phyloP scores from a whole-genome alignment of 345 rosid species.

The Physaria fendleri region DNA sequence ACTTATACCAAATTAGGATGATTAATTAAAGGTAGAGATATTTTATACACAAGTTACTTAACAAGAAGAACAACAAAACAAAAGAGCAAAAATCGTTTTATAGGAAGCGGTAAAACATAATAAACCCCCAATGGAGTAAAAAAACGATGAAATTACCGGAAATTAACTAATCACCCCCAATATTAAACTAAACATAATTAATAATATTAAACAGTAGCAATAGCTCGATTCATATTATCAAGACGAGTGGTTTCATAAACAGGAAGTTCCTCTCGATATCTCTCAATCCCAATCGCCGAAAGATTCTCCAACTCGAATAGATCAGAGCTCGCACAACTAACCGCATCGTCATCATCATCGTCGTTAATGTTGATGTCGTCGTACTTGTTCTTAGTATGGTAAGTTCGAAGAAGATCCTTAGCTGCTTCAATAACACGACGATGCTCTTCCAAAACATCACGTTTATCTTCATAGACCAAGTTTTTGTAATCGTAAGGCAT shows the following conservation, averaged over 20 bases:
- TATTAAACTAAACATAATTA: conserved; percentile 38
- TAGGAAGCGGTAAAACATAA: conserved; percentile 14
- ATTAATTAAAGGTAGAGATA: neutral
- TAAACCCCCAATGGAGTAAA: neutral
- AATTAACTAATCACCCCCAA: conserved; percentile 47
- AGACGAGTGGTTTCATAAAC: conserved; percentile 90
- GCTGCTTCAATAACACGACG: conserved; percentile 65
- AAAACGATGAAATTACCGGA: conserved; percentile 23
- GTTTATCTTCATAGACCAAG: conserved; percentile 24
- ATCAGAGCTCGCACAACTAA: conserved; percentile 91
- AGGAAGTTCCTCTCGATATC: conserved; percentile 81
- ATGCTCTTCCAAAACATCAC: conserved; percentile 36
- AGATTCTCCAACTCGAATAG: conserved; percentile 88
- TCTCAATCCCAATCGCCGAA: conserved; percentile 58
- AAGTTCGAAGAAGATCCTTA: conserved; percentile 52
- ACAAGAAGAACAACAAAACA: neutral
- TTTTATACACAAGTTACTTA: conserved; percentile 8
- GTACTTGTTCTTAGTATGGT: conserved; percentile 43
- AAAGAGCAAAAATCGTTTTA: neutral
- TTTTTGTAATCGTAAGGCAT: conserved; percentile 44
- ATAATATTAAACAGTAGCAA: conserved; percentile 57
- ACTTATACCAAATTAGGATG: conserved; percentile 7
- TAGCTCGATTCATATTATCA: conserved; percentile 55
- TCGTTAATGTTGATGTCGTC: conserved; percentile 28
- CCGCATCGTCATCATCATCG: conserved; percentile 42